Evolutionary conservation across 805 yeast genomes (phyloP).

Genomic region (Wickerhamomyces sydowiorum): DNA sequence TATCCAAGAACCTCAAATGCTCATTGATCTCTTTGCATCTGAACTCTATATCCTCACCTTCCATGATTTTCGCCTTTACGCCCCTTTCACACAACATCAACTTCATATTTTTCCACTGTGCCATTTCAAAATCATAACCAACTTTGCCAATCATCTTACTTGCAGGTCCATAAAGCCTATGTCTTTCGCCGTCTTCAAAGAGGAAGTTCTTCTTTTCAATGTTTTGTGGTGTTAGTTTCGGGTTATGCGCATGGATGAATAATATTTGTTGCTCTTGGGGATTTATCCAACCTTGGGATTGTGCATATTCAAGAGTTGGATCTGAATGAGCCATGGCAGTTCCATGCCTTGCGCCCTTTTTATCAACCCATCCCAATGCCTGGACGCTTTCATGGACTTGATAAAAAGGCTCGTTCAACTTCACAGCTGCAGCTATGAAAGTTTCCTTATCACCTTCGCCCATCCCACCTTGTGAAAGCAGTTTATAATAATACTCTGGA

Average conservation of each 20-base stretch:
- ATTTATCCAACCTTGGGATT: conserved; percentile 2
- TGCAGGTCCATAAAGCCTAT: conserved; percentile 7
- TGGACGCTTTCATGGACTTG: conserved; percentile 38
- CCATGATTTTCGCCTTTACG: conserved; percentile 35
- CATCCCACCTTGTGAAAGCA: conserved; percentile 63
- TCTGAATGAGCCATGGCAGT: conserved; percentile 72
- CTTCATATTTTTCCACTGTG: conserved; percentile 48
- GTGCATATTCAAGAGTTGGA: conserved; percentile 49
- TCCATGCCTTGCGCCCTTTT: conserved; percentile 40
- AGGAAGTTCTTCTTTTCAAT: conserved; percentile 5
- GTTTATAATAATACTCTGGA: conserved; percentile 58
- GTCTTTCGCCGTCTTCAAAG: conserved; percentile 2
- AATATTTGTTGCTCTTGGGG: conserved; percentile 2
- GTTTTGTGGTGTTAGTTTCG: conserved; percentile 26
- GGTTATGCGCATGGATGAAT: conserved; percentile 25
- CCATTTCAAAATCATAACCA: conserved; percentile 47
- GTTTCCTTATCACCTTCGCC: conserved; percentile 81
- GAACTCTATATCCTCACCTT: conserved; percentile 6
- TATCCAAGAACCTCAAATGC: conserved; percentile 1
- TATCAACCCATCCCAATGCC: conserved; percentile 34
- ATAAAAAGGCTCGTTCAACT: conserved; percentile 36
- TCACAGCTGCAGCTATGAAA: conserved; percentile 58
- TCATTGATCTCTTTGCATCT: conserved; percentile 5
- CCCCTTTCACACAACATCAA: conserved; percentile 39
- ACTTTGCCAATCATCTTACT: conserved; percentile 27